Percentiles rank a stretch among this genome's conserved stretches.
Conservation (phyloP, 2,329 filamentous ascomycete species). For the Neophaeococcomyces aloes region DNA sequence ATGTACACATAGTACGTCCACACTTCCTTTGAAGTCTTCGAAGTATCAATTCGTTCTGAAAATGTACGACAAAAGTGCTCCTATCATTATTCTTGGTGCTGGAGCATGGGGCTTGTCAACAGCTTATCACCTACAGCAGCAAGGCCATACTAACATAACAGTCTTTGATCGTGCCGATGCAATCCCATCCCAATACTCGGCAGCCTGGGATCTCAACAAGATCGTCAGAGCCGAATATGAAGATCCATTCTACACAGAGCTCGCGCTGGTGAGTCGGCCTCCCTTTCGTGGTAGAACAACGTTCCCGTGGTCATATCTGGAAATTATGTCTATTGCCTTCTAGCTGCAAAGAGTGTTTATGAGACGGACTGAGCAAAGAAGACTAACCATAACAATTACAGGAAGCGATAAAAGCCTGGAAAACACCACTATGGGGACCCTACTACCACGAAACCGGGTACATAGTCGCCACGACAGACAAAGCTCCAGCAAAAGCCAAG, state of each 20-base stretch:
- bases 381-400: constrained; percentile 9
- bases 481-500: constrained; percentile 22
- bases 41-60: background rate
- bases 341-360: too few relatives aligned
- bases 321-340: too few relatives aligned
- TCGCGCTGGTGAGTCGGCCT: constrained; percentile 17
- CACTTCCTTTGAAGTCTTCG: too few relatives aligned
- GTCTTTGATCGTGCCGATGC: constrained; percentile 36
- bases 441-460: constrained; percentile 38
- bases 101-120: constrained; percentile 40
- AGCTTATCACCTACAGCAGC: constrained; percentile 35
- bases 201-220: constrained; percentile 40
- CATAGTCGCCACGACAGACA: constrained; percentile 33
- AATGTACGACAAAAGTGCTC: constrained; percentile 12
- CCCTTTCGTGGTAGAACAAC: too few relatives aligned
- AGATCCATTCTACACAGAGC: constrained; percentile 19
- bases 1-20: too few relatives aligned
- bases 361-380: too few relatives aligned
- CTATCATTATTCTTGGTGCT: constrained; percentile 39
- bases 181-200: constrained; percentile 38
- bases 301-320: too few relatives aligned
- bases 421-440: constrained; percentile 32
- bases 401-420: constrained; percentile 34
- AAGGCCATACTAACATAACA: constrained; percentile 39
- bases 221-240: constrained; percentile 28